phyloP scores from a whole-genome alignment of 1,284 basidiomycete genomes.

The Cerioporus squamosus region DNA sequence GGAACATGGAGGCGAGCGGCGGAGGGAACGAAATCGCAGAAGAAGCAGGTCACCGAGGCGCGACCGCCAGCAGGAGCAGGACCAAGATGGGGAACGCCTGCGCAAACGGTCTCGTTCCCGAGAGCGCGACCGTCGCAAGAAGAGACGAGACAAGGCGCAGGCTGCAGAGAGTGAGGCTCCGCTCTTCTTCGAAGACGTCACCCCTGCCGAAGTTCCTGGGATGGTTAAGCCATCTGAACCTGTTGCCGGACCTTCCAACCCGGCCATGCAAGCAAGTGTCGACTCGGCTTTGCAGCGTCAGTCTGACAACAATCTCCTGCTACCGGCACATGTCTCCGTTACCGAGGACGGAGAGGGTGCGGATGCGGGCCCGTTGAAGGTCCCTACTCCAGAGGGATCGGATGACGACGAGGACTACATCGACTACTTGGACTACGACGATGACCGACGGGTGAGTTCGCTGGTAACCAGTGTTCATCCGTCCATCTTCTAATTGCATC shows the following conservation, averaged over 20 bases:
- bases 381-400: constrained; percentile 41
- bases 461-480: background rate
- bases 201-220: constrained; percentile 39
- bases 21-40: constrained; percentile 7
- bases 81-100: constrained; percentile 6
- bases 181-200: constrained; percentile 60
- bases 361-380: constrained; percentile 50
- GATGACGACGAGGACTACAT: constrained; percentile 65
- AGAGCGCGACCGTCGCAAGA: constrained; percentile 9
- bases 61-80: constrained; percentile 6
- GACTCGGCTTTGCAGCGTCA: constrained; percentile 1
- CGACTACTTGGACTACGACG: constrained; percentile 71
- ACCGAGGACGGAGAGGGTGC: constrained; percentile 39
- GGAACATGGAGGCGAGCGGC: background rate
- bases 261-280: background rate
- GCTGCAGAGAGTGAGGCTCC: background rate
- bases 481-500: background rate
- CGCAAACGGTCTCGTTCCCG: constrained; percentile 24
- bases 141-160: constrained; percentile 5
- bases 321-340: constrained; percentile 70
- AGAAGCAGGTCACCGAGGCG: constrained; percentile 15
- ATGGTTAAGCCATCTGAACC: background rate
- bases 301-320: constrained; percentile 42
- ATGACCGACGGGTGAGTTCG: constrained; percentile 57
- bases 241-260: constrained; percentile 5